Conservation (phyloP, 2,329 filamentous ascomycete genomes). For the Keithomyces neogunnii region DNA sequence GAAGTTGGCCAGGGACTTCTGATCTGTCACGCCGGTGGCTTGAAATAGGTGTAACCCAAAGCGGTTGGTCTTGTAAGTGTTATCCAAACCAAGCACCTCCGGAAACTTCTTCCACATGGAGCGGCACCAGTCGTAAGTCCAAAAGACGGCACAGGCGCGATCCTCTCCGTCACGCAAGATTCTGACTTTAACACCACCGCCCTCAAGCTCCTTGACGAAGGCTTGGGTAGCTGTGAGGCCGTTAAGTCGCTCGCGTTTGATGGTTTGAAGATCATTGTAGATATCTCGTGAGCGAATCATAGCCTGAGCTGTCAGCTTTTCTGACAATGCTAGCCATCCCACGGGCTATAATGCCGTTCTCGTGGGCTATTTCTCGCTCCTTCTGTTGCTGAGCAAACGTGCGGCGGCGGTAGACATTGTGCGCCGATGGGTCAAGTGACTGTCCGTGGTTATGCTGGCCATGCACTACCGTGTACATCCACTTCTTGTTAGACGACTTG, state of each 20-base stretch:
- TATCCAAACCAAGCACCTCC: constrained; percentile 6
- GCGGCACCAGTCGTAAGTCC: background rate
- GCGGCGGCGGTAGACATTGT: constrained; percentile 1
- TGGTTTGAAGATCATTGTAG: background rate
- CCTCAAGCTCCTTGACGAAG: background rate
- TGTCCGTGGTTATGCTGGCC: constrained; percentile 1
- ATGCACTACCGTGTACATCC: background rate
- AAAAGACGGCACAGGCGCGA: background rate
- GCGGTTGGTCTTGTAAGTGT: constrained; percentile 8
- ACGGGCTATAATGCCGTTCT: background rate
- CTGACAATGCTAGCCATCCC: background rate
- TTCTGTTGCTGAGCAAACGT: background rate
- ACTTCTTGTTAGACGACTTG: constrained; percentile 4
- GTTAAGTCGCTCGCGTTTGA: background rate
- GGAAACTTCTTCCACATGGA: constrained; percentile 8
- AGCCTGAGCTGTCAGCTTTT: background rate
- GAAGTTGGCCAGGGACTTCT: background rate
- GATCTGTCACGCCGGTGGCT: constrained; percentile 1
- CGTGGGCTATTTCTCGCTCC: background rate
- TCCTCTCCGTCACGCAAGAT: background rate
- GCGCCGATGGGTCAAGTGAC: constrained; percentile 3
- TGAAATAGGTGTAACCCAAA: constrained; percentile 7
- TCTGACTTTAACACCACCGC: background rate
- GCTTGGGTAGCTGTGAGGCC: background rate
- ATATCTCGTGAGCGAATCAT: background rate